Conservation (phyloP, 306 rosid genomes). For the Cucurbita moschata region DNA sequence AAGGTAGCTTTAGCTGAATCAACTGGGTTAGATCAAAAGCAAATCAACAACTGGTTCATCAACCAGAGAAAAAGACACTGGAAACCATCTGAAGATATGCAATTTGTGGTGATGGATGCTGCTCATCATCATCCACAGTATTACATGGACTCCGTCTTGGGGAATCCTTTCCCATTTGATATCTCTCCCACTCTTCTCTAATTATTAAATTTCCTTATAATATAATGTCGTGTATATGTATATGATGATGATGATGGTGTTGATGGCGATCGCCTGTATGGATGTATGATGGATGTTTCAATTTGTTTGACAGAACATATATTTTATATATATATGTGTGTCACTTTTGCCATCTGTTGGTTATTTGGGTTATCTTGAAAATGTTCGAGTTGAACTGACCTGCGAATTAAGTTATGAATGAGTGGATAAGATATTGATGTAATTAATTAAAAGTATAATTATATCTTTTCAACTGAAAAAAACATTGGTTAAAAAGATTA, state of each 20-base stretch:
- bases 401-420: too few species aligned
- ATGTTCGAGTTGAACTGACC: too few species aligned
- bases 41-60: conserved; percentile 95
- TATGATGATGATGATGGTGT: neutral
- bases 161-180: conserved; percentile 59
- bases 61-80: conserved; percentile 96
- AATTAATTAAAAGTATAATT: too few species aligned
- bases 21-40: conserved; percentile 94
- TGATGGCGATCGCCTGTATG: neutral
- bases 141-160: conserved; percentile 59
- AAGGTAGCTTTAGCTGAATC: conserved; percentile 87
- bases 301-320: neutral
- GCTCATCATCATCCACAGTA: conserved; percentile 65
- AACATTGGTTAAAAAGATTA: too few species aligned
- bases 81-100: conserved; percentile 99
- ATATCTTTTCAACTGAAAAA: too few species aligned
- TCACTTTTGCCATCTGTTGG: too few species aligned
- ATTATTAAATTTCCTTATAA: neutral
- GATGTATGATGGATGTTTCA: neutral
- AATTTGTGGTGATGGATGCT: conserved; percentile 87
- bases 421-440: too few species aligned
- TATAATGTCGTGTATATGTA: neutral
- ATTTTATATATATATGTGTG: neutral
- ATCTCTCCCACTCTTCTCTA: conserved; percentile 52
- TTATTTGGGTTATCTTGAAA: too few species aligned